A percentile compares a stretch with the other conserved stretches of the same genome.
Conservation (phyloP, 495 filamentous ascomycete species). For the Neurospora tetraspora region DNA sequence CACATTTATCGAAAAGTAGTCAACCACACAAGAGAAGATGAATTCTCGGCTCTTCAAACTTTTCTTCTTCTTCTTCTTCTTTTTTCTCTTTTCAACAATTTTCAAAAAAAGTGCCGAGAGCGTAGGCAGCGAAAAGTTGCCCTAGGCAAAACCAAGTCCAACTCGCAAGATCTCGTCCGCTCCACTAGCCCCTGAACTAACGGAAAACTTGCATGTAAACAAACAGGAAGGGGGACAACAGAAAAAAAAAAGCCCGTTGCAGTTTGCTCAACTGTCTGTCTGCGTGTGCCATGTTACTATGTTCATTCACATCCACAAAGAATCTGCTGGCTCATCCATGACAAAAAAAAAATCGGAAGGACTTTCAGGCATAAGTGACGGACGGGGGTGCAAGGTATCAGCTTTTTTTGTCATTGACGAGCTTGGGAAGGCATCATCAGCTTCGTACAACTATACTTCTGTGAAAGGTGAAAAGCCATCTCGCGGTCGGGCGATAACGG, state of each 20-base stretch:
- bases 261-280: neutral
- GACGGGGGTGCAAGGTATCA: neutral
- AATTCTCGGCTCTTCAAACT: neutral
- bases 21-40: neutral
- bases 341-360: neutral
- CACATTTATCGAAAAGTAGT: neutral
- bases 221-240: neutral
- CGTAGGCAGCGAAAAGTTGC: neutral
- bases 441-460: neutral
- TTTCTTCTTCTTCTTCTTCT: neutral
- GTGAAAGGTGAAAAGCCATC: neutral
- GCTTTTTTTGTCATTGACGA: neutral
- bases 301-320: neutral
- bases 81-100: neutral
- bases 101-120: neutral
- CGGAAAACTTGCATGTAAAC: neutral
- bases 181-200: neutral
- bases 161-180: neutral
- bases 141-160: neutral
- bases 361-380: neutral
- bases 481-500: neutral
- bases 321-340: neutral
- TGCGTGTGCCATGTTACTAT: neutral
- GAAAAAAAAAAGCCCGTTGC: neutral
- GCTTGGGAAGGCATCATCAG: neutral